Conservation (phyloP, 768 basidiomycete genomes). For the Mycena leptocephala region DNA sequence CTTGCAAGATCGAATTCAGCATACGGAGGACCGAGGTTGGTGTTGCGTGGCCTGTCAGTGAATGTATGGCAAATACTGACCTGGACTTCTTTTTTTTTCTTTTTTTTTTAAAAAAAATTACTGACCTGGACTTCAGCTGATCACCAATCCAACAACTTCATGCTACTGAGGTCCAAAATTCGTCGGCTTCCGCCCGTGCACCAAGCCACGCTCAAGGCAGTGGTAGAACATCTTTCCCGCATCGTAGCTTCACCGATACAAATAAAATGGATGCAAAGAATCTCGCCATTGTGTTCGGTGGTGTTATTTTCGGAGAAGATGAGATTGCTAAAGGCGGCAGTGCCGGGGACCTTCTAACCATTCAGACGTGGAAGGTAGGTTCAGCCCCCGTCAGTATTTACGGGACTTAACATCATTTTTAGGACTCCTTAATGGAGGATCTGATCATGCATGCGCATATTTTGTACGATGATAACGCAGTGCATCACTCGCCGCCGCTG, state of each 20-base stretch:
- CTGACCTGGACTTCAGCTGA: conserved; percentile 63
- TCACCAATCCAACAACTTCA: conserved; percentile 80
- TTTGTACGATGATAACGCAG: conserved; percentile 74
- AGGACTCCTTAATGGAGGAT: conserved; percentile 85
- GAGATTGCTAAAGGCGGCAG: conserved; percentile 82
- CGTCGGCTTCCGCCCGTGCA: conserved; percentile 88
- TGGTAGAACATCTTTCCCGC: conserved; percentile 88
- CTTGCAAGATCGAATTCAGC: conserved; percentile 85
- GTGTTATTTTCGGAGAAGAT: conserved; percentile 94
- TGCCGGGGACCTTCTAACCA: conserved; percentile 74
- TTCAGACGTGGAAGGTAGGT: conserved; percentile 83
- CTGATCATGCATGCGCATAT: conserved; percentile 79
- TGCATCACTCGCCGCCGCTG: conserved; percentile 74
- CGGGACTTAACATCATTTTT: background rate
- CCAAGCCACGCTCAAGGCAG: conserved; percentile 84
- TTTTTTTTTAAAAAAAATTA: too few relatives aligned
- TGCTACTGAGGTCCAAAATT: conserved; percentile 89
- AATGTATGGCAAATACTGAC: background rate
- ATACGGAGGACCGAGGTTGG: conserved; percentile 84
- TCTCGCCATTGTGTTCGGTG: conserved; percentile 91
- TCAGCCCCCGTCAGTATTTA: background rate
- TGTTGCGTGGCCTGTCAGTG: conserved; percentile 12
- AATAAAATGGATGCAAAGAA: conserved; percentile 98
- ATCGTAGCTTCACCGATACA: conserved; percentile 77
- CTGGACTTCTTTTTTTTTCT: too few relatives aligned